Evolutionary conservation across 2,329 filamentous ascomycete genomes (phyloP).

Genomic region (Scolecobasidium constrictum): DNA sequence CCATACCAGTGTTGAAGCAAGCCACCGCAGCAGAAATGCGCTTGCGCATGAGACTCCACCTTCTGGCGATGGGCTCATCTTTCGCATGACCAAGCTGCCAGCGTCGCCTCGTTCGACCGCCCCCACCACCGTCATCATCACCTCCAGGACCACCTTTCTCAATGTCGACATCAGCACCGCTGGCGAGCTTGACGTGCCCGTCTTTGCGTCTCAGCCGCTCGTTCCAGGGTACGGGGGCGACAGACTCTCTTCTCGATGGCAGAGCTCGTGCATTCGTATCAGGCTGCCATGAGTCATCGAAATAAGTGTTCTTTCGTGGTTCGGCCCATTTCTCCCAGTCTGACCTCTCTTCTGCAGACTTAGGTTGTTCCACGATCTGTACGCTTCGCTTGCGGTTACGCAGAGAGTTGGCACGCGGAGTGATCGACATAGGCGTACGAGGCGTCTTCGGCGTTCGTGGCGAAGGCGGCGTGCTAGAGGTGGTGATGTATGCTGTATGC

Average conservation of each 20-base stretch:
- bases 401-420: too few species aligned
- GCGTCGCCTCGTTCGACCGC: background rate
- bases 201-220: too few species aligned
- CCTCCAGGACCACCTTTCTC: too few species aligned
- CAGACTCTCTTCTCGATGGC: background rate
- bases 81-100: conserved; percentile 1
- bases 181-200: too few species aligned
- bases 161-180: too few species aligned
- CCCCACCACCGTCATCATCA: background rate
- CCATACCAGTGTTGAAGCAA: conserved; percentile 60
- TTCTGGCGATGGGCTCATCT: conserved; percentile 53
- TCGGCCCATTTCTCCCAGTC: background rate
- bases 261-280: background rate
- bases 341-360: background rate
- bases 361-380: background rate
- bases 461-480: too few species aligned
- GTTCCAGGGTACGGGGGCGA: background rate
- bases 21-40: conserved; percentile 56
- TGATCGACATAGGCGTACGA: too few species aligned
- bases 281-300: background rate
- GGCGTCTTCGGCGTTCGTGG: too few species aligned
- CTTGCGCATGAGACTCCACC: conserved; percentile 60
- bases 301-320: background rate
- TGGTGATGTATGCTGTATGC: too few species aligned
- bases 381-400: background rate